Evolutionary conservation across 2,329 filamentous ascomycete species (phyloP).

Genomic region (Trichocomaceae sp.): DNA sequence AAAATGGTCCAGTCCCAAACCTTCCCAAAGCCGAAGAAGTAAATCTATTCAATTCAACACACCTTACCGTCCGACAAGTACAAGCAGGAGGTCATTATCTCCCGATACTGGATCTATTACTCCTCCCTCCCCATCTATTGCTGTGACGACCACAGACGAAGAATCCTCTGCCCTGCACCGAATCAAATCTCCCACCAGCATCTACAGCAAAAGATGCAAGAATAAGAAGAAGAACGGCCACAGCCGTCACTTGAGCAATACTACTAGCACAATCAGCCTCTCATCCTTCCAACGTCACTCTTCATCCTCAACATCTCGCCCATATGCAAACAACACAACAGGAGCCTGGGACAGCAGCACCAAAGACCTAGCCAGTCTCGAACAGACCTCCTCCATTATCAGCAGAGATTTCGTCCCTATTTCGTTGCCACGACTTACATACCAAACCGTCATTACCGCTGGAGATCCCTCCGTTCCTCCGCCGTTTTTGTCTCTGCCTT

Average conservation of each 20-base stretch:
- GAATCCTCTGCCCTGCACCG: not conserved
- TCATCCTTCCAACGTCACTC: not conserved
- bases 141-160: not conserved
- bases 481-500: not conserved
- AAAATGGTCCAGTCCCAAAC: not conserved
- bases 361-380: not conserved
- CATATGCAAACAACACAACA: not conserved
- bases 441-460: conserved; percentile 11
- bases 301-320: not conserved
- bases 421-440: not conserved
- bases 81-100: not conserved
- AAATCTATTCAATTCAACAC: not conserved
- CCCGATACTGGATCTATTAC: not conserved
- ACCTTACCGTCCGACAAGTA: not conserved
- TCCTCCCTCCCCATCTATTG: not conserved
- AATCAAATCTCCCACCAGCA: not conserved
- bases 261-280: conserved; percentile 2
- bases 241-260: not conserved
- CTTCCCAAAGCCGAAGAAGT: not conserved
- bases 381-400: not conserved
- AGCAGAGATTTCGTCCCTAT: conserved; percentile 2
- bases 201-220: not conserved
- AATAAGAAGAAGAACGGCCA: not conserved
- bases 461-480: conserved; percentile 1
- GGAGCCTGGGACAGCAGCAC: not conserved